These are phyloP conservation scores for Citrullus amarus DNA, from an alignment of 306 rosid species.

Conservation along the genomic window DNA sequence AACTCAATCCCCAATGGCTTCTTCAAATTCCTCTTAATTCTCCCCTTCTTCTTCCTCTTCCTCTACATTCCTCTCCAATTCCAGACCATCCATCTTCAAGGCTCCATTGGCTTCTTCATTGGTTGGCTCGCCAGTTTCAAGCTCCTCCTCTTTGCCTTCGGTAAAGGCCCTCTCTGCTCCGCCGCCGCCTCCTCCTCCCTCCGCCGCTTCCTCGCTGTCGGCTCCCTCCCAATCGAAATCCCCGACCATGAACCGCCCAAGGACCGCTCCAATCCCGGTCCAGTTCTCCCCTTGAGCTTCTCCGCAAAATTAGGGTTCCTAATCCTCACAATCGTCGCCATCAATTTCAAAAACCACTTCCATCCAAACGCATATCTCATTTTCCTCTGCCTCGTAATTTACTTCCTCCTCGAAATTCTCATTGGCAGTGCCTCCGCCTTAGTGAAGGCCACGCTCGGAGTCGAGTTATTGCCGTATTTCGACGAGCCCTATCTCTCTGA, in stretches of 20 bases:
- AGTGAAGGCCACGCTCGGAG: constrained; percentile 23
- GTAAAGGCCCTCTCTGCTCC: constrained; percentile 25
- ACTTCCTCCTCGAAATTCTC: constrained; percentile 33
- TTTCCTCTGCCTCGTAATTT: constrained; percentile 35
- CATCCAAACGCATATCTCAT: constrained; percentile 25
- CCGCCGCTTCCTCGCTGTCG: constrained; percentile 32
- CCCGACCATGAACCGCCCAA: constrained; percentile 5
- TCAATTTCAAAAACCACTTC: not conserved
- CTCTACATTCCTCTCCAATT: constrained; percentile 39
- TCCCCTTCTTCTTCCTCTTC: constrained; percentile 30
- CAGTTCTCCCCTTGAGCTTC: constrained; percentile 16
- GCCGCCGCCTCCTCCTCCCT: constrained; percentile 27
- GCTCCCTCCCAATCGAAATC: constrained; percentile 66
- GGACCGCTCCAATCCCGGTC: constrained; percentile 15
- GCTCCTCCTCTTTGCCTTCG: constrained; percentile 33
- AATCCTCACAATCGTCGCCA: not conserved
- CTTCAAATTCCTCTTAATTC: not conserved
- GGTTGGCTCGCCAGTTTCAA: constrained; percentile 39
- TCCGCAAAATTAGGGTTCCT: not conserved
- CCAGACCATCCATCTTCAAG: constrained; percentile 21
- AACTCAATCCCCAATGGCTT: constrained; percentile 15
- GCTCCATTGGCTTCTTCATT: constrained; percentile 21
- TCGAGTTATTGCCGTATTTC: constrained; percentile 55
- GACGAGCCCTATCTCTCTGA: constrained; percentile 43
- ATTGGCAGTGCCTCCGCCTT: constrained; percentile 25